Evolutionary conservation across 352 stramenopile species (phyloP).

Genomic region (Pythium phragmitis): DNA sequence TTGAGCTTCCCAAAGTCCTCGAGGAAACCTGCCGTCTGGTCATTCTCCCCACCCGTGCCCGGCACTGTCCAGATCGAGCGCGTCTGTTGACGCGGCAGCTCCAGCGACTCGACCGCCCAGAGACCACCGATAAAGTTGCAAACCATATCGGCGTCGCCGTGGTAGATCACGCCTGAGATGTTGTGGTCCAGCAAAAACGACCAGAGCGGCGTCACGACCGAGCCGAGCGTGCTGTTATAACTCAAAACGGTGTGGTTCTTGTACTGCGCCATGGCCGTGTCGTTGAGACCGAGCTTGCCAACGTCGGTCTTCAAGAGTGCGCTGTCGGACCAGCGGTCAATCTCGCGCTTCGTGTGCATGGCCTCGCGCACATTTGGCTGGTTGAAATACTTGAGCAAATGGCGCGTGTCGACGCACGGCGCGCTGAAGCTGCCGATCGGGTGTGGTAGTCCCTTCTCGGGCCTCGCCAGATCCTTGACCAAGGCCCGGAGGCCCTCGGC

Average conservation of each 20-base stretch:
- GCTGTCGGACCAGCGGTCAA: constrained; percentile 39
- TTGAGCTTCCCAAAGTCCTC: constrained; percentile 60
- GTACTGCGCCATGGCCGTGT: constrained; percentile 29
- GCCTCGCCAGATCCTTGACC: constrained; percentile 41
- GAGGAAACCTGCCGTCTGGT: constrained; percentile 82
- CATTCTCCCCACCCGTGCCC: constrained; percentile 26
- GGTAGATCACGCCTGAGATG: constrained; percentile 60
- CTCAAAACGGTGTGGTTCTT: constrained; percentile 36
- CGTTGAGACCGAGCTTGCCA: constrained; percentile 30
- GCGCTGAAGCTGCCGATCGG: constrained; percentile 66
- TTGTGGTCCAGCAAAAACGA: constrained; percentile 38
- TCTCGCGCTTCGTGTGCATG: constrained; percentile 61
- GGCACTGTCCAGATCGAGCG: constrained; percentile 37
- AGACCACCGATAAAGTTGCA: constrained; percentile 57
- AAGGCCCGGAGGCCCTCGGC: constrained; percentile 43
- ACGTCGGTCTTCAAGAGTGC: constrained; percentile 38
- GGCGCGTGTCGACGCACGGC: constrained; percentile 54
- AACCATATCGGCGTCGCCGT: constrained; percentile 58
- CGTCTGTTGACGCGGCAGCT: constrained; percentile 38
- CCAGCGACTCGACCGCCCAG: constrained; percentile 26
- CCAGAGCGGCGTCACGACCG: constrained; percentile 55
- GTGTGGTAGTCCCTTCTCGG: constrained; percentile 36
- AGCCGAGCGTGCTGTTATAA: constrained; percentile 44
- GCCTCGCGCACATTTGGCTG: constrained; percentile 57
- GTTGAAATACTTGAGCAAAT: constrained; percentile 67